phyloP scores from a whole-genome alignment of 257 asterid species.

The Scutellaria galericulata region DNA sequence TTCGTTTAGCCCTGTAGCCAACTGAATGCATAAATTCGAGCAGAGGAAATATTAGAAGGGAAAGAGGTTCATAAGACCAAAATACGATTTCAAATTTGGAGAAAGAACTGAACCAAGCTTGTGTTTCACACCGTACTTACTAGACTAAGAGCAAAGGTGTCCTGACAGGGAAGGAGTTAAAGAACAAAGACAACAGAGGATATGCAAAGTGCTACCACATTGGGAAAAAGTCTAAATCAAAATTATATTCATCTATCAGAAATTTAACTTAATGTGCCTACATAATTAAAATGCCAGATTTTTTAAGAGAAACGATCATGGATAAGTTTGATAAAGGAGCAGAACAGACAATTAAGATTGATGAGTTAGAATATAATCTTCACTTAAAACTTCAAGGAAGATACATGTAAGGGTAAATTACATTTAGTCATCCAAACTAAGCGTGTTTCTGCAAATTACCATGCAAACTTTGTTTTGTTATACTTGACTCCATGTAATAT shows the following conservation, averaged over 20 bases:
- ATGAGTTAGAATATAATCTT: not conserved
- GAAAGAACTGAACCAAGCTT: not conserved
- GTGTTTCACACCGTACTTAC: not conserved
- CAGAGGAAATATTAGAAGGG: constrained; percentile 1
- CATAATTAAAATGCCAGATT: constrained; percentile 1
- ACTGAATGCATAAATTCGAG: not conserved
- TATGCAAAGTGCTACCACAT: constrained; percentile 9
- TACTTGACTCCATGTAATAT: too few species aligned
- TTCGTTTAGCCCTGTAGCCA: not conserved
- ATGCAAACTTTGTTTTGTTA: too few species aligned
- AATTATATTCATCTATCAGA: not conserved
- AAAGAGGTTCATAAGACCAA: not conserved
- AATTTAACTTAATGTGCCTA: not conserved
- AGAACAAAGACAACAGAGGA: not conserved
- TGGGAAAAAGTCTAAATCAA: not conserved
- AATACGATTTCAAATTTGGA: not conserved
- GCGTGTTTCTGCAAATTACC: too few species aligned
- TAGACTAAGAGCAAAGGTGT: not conserved
- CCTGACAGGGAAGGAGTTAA: not conserved
- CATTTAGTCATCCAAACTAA: too few species aligned
- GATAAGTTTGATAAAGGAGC: not conserved
- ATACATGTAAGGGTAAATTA: too few species aligned
- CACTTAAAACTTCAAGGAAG: not conserved
- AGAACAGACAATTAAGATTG: not conserved
- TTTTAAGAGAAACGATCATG: not conserved